A percentile compares a stretch with the other conserved stretches of the same genome.
Evolutionary conservation across 768 basidiomycete species (phyloP).

Genomic region (Leccinum arenicola): DNA sequence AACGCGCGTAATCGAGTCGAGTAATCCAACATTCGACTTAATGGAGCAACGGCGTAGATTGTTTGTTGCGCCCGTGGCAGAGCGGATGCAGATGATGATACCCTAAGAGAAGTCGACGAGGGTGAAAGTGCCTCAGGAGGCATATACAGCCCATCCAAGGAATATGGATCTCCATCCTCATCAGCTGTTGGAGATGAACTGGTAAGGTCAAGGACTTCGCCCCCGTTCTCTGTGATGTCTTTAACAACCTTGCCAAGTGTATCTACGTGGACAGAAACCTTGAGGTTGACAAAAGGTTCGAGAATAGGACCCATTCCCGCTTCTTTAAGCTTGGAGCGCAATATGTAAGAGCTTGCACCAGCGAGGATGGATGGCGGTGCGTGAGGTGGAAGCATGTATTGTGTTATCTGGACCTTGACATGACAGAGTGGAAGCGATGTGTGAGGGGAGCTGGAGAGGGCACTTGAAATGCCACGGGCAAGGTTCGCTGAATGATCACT

Average conservation of each 20-base stretch:
- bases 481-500: constrained; percentile 51
- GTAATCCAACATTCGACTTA: constrained; percentile 82
- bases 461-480: constrained; percentile 65
- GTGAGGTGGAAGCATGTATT: constrained; percentile 41
- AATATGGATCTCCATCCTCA: constrained; percentile 42
- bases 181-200: constrained; percentile 33
- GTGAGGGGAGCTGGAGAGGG: constrained; percentile 77
- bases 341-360: constrained; percentile 61
- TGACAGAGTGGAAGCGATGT: constrained; percentile 69
- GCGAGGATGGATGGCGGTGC: constrained; percentile 51
- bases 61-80: constrained; percentile 53
- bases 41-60: constrained; percentile 69
- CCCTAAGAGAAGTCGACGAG: constrained; percentile 42
- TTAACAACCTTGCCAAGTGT: constrained; percentile 75
- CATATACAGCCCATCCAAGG: constrained; percentile 66
- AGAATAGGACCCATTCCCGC: constrained; percentile 71
- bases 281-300: constrained; percentile 75
- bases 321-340: constrained; percentile 58
- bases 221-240: constrained; percentile 80
- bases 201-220: constrained; percentile 72
- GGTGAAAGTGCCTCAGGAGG: constrained; percentile 79
- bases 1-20: constrained; percentile 74
- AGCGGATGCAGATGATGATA: constrained; percentile 27
- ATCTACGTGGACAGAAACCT: constrained; percentile 63
- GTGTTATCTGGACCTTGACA: constrained; percentile 53